Evolutionary conservation across 495 filamentous ascomycete species (phyloP), one percentile per base, ranked within the genome.

Genomic region (Chaetomium fimeti): DNA sequence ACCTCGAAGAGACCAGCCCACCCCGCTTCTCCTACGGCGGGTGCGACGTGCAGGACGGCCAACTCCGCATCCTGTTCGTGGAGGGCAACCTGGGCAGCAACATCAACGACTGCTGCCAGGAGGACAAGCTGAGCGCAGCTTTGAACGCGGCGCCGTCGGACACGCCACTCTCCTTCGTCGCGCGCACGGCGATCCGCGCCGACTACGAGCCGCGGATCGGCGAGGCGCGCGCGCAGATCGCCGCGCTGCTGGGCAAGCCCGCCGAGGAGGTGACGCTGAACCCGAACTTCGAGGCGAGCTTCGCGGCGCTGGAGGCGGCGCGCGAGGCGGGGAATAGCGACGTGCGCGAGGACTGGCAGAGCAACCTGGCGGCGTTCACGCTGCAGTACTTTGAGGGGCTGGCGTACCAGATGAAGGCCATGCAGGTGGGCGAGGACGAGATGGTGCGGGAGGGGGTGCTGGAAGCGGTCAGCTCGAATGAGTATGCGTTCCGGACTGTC

Each of bases 401-500:
- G 20, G 68, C 60, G 29, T 68, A 68, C 40, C 76, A 79, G 62
- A 70, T 81, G 61, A 68, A 71, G 66, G 65, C 71, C 60, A 68
- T 74, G 20, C 79, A 81, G 62, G 79, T 83, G 51, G 75, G 72
- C 51, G 75, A 77, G 38, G 81, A 83, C 66, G 79, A 82, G 2
- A 51, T 81, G 65, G 60, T 81, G n/a, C 72, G 71, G 32, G 80
- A 82, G 68, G 80, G 77, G 8, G 72, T 83, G 59, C 68, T 75
- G 24, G 81, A 81, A 61, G 75, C 69, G 18, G 76, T 81, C 25
- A 66, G 72, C 13, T 77, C 72, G 55, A 71, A 67, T 25, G 74
- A 78, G 64, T 68, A 80, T 11, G 74, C 66, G 27, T 73, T 83
- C 56, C 76, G 79, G 57, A 61, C 82, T 27, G 79, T 83, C 8